Base-by-base conservation (phyloP, 106 monocot species). In the Dendrobium nobile region DNA sequence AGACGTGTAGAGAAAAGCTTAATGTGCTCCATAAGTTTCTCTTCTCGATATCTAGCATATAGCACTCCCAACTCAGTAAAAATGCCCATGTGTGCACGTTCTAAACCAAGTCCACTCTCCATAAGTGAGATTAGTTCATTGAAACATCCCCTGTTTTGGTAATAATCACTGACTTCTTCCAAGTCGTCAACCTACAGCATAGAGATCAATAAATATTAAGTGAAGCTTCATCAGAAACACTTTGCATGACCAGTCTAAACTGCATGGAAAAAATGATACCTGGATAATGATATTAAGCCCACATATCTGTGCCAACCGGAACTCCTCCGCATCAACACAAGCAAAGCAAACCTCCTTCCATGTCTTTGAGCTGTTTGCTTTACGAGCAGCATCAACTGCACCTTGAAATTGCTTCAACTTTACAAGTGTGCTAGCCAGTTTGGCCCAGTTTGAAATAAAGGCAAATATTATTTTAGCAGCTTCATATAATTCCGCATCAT, bases 271-370 rank as follows among this genome's bases (percentile, higher is more conserved):
- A 74, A 75, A 81, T 42, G 22, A 28, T 81, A 96, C 96, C 96
- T 97, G 96, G n/a, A 97, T 80, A 48, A 97, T 97, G 31, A 97
- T 92, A 81, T 94, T 97, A 54, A 97, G 85, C 72, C 96, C 93
- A 85, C 94, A 94, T 54, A 97, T 97, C 77, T 97, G 96, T 9
- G 96, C 96, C 84, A 97, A 78, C 3, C 96, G 92, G 81, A 97
- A 97, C 84, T 97, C 96, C 81, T 97, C 96, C 48, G 96, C 96
- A 84, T 97, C 94, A 44, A 97, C 96, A 84, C 96, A 97, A 75
- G 96, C 94, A 87, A 97, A 97, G 78, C 96, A 97, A 77, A 97
- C 96, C 83, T 97, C 96, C 84, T 97, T 97, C 96, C 96, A 97
- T 81, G 96, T 97, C 86, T 94, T 97, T 44, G 96, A 79, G 65